These are phyloP conservation scores for Irpex rosettiformis DNA, from an alignment of 1,284 basidiomycete species.

Conservation along the genomic window DNA sequence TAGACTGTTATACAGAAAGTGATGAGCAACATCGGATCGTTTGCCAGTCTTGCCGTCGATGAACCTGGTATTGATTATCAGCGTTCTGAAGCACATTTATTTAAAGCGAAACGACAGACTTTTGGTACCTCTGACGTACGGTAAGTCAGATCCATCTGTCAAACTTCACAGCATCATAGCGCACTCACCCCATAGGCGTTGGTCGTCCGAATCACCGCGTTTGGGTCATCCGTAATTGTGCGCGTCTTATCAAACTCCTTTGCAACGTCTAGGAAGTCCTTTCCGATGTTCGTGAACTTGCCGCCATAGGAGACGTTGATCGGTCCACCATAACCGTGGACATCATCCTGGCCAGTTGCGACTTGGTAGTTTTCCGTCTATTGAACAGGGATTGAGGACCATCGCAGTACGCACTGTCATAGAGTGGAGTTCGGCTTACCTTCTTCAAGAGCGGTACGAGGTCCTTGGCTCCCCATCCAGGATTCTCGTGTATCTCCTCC, in stretches of 20 bases:
- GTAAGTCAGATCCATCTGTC: no score
- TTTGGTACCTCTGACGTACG: constrained; percentile 13
- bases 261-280: constrained; percentile 21
- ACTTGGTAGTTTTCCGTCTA: constrained; percentile 19
- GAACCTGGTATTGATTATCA: constrained; percentile 34
- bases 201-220: constrained; percentile 20
- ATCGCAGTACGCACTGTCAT: neutral
- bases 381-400: neutral
- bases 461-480: constrained; percentile 48
- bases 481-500: constrained; percentile 41
- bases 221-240: constrained; percentile 20
- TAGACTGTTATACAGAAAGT: constrained; percentile 51
- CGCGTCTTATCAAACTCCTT: constrained; percentile 20
- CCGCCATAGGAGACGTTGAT: constrained; percentile 26
- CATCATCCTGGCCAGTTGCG: constrained; percentile 13
- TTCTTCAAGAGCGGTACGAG: constrained; percentile 36
- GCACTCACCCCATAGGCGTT: constrained; percentile 25
- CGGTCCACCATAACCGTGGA: constrained; percentile 23
- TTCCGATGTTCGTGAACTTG: constrained; percentile 19
- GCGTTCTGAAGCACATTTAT: neutral
- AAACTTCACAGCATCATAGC: constrained; percentile 7
- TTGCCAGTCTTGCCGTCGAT: constrained; percentile 49
- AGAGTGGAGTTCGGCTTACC: constrained; percentile 6
- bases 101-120: constrained; percentile 26
- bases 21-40: constrained; percentile 56